Conservation (phyloP, 2,329 filamentous ascomycete species). For the Pseudopithomyces chartarum region DNA sequence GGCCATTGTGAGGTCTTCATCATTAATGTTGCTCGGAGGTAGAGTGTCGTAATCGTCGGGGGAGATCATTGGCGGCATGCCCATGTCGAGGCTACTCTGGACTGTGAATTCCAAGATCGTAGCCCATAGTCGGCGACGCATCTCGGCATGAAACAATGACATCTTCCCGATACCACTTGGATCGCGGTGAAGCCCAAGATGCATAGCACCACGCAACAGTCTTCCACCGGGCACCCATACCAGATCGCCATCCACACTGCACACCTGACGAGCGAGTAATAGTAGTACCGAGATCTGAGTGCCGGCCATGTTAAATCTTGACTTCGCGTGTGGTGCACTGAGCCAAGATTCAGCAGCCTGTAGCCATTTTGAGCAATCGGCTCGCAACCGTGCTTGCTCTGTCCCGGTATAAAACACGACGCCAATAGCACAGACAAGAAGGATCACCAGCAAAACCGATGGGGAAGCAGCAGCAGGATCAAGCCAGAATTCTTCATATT, state of each 20-base stretch:
- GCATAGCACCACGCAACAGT: constrained; percentile 46
- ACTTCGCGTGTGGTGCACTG: constrained; percentile 59
- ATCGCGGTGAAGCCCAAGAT: constrained; percentile 49
- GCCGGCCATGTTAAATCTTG: constrained; percentile 54
- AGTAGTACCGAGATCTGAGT: constrained; percentile 54
- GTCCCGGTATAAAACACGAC: constrained; percentile 54
- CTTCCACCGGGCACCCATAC: constrained; percentile 46
- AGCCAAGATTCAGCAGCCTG: constrained; percentile 62
- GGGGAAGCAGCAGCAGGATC: constrained; percentile 45
- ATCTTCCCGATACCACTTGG: constrained; percentile 43
- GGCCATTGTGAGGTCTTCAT: constrained; percentile 43
- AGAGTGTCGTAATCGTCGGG: constrained; percentile 44
- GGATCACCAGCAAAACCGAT: constrained; percentile 59
- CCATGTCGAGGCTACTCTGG: constrained; percentile 45
- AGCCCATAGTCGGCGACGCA: constrained; percentile 40
- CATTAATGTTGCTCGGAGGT: constrained; percentile 47
- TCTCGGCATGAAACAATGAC: constrained; percentile 43
- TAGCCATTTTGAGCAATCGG: constrained; percentile 54
- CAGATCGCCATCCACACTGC: constrained; percentile 42
- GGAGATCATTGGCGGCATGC: constrained; percentile 44
- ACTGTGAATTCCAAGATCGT: constrained; percentile 43
- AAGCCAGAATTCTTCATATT: constrained; percentile 59
- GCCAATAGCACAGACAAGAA: constrained; percentile 42
- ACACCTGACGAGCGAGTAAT: constrained; percentile 43
- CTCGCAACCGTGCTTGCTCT: constrained; percentile 50